Conservation (phyloP, 2,329 filamentous ascomycete species). For the Chaetomiaceae sp. region DNA sequence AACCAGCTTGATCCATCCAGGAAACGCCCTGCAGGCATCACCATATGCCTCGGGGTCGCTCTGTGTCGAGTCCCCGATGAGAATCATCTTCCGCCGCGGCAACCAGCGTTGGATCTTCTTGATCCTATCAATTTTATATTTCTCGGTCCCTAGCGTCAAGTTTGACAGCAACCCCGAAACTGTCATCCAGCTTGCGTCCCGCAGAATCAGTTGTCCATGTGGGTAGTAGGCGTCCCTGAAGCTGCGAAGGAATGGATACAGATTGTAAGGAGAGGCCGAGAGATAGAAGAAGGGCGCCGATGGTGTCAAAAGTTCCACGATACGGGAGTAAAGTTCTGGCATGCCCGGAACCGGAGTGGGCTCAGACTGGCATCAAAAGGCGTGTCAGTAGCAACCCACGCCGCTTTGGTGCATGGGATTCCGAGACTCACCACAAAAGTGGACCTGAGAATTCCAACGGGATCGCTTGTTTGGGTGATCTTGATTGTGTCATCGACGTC, state of each 20-base stretch:
- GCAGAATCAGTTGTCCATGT: slow-evolving; percentile 74
- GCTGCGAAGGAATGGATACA: slow-evolving; percentile 77
- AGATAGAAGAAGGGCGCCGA: slow-evolving; percentile 85
- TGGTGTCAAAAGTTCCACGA: slow-evolving; percentile 50
- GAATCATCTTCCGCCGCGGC: slow-evolving; percentile 72
- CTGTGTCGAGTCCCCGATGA: slow-evolving; percentile 87
- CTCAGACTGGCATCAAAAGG: slow-evolving; percentile 42
- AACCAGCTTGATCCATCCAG: slow-evolving; percentile 76
- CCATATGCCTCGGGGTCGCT: slow-evolving; percentile 88
- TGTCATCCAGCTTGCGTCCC: slow-evolving; percentile 83
- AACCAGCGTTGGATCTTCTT: slow-evolving; percentile 74
- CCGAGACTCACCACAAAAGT: slow-evolving; percentile 60
- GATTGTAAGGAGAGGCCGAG: slow-evolving; percentile 88
- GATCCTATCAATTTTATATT: slow-evolving; percentile 81
- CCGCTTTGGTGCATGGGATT: background rate
- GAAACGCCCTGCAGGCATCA: slow-evolving; percentile 58
- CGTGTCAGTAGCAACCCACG: background rate
- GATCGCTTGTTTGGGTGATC: slow-evolving; percentile 74
- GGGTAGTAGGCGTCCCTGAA: slow-evolving; percentile 72
- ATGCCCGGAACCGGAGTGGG: slow-evolving; percentile 71
- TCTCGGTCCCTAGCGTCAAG: slow-evolving; percentile 73
- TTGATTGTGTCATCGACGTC: slow-evolving; percentile 98
- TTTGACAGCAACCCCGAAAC: slow-evolving; percentile 73
- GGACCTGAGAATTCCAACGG: slow-evolving; percentile 72
- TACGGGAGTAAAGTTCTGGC: slow-evolving; percentile 73